Percentiles rank a stretch among this genome's conserved stretches.
These are phyloP conservation scores for Nephelium lappaceum DNA, from an alignment of 345 rosid species.

Conservation along the genomic window DNA sequence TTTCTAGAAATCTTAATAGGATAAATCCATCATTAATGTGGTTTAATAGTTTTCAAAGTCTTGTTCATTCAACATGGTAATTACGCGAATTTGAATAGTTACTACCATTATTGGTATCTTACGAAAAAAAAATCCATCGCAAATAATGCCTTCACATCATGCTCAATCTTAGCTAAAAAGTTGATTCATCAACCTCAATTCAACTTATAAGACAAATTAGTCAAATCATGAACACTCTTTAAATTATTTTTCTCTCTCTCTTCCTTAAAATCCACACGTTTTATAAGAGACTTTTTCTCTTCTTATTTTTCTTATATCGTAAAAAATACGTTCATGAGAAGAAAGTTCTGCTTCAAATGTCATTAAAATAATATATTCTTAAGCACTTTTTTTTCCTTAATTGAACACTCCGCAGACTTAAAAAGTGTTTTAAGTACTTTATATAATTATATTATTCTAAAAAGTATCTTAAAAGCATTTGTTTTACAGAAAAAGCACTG, in stretches of 20 bases:
- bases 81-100: too few relatives aligned
- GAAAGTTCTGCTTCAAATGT: not conserved
- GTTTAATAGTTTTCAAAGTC: too few relatives aligned
- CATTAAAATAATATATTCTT: not conserved
- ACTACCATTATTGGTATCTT: too few relatives aligned
- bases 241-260: not conserved
- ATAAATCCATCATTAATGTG: too few relatives aligned
- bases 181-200: constrained; percentile 3
- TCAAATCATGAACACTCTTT: constrained; percentile 5
- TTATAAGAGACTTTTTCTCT: not conserved
- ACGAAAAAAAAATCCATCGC: not conserved
- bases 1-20: too few relatives aligned
- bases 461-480: not conserved
- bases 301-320: not conserved
- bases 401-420: too few relatives aligned
- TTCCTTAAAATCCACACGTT: not conserved
- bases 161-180: constrained; percentile 9
- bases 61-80: too few relatives aligned
- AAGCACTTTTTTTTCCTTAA: not conserved
- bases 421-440: too few relatives aligned
- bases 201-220: constrained; percentile 10
- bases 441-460: too few relatives aligned
- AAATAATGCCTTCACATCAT: not conserved
- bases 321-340: not conserved
- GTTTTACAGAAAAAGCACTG: too few relatives aligned